These are phyloP conservation scores for Medicago lupulina DNA, from an alignment of 306 rosid genomes.

Conservation along the genomic window DNA sequence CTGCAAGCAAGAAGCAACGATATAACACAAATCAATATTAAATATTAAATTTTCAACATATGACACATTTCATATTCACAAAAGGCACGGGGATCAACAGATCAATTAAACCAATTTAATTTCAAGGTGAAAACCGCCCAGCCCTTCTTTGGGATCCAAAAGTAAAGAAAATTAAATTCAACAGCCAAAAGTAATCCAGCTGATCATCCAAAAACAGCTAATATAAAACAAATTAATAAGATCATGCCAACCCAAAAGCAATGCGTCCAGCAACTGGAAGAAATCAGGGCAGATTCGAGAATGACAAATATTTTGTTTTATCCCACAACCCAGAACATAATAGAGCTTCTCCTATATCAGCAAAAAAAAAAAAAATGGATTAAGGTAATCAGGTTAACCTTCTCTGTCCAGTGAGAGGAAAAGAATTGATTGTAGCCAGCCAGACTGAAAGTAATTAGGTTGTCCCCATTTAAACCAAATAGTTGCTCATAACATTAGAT, in stretches of 20 bases:
- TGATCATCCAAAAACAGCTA: background rate
- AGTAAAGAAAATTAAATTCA: slow-evolving; percentile 9
- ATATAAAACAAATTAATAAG: background rate
- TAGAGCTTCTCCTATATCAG: background rate
- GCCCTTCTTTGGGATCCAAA: background rate
- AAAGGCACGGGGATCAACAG: background rate
- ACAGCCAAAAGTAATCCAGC: background rate
- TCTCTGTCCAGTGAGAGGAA: background rate
- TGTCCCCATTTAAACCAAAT: slow-evolving; percentile 4
- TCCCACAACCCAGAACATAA: background rate
- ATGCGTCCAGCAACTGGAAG: no score
- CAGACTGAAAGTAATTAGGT: slow-evolving; percentile 1
- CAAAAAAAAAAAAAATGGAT: background rate
- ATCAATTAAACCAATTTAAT: slow-evolving; percentile 1
- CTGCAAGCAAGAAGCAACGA: background rate
- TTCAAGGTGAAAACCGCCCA: background rate
- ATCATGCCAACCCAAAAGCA: background rate
- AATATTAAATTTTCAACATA: background rate
- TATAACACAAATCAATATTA: background rate
- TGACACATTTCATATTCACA: background rate
- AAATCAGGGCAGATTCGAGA: slow-evolving; percentile 1
- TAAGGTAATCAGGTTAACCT: background rate
- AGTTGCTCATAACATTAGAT: slow-evolving; percentile 2
- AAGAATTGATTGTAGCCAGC: background rate
- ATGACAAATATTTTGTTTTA: slow-evolving; percentile 23